phyloP scores from a whole-genome alignment of 345 rosid species.

The Murraya koenigii region DNA sequence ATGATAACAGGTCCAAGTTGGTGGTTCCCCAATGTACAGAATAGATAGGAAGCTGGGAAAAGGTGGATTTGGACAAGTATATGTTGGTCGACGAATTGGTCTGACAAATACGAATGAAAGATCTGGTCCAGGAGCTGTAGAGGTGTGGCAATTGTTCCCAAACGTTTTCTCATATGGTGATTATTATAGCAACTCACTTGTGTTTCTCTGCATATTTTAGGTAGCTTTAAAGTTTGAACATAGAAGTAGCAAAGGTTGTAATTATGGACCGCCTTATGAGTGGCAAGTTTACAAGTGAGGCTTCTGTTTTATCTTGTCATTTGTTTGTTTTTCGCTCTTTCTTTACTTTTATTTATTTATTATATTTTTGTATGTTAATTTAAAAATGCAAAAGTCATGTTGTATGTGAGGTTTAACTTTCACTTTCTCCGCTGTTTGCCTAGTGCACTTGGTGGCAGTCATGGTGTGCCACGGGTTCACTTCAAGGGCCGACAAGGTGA shows the following conservation, averaged over 20 bases:
- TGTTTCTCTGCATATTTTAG: constrained; percentile 33
- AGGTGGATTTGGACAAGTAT: constrained; percentile 99
- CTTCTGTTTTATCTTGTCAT: constrained; percentile 1
- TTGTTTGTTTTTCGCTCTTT: background rate
- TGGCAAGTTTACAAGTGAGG: constrained; percentile 98
- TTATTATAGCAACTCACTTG: background rate
- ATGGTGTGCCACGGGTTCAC: constrained; percentile 88
- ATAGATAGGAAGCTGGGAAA: constrained; percentile 84
- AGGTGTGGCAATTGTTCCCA: constrained; percentile 37
- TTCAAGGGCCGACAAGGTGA: constrained; percentile 82
- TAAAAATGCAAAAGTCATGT: background rate
- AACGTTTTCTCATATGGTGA: background rate
- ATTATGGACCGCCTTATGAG: constrained; percentile 89
- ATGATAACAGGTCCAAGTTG: constrained; percentile 70
- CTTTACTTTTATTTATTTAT: background rate
- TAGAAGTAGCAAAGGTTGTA: constrained; percentile 94
- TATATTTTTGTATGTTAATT: background rate
- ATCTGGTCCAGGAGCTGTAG: constrained; percentile 71
- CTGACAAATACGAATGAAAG: constrained; percentile 41
- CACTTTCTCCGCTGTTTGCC: constrained; percentile 16
- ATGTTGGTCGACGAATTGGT: constrained; percentile 72
- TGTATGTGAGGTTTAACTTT: background rate
- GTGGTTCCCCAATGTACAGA: constrained; percentile 78
- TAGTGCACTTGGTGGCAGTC: constrained; percentile 83
- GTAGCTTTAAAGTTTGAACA: constrained; percentile 97